Evolutionary conservation across 2,329 filamentous ascomycete genomes (phyloP).

Genomic region (Fusarium brachygibbosum): DNA sequence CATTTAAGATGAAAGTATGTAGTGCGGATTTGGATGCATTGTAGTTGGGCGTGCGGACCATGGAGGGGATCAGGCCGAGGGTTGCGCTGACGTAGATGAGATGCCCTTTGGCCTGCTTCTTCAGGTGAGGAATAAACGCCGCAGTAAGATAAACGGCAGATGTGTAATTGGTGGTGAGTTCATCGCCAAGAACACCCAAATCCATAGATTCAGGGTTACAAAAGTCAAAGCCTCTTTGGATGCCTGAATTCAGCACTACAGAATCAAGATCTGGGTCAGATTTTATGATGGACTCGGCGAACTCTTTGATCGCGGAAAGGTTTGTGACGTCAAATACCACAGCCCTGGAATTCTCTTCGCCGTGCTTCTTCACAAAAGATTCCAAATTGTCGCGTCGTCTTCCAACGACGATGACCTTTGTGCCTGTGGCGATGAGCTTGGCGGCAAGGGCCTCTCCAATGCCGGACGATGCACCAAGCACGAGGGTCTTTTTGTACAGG

Average conservation of each 20-base stretch:
- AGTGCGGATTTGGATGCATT: slow-evolving; percentile 49
- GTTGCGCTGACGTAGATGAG: slow-evolving; percentile 48
- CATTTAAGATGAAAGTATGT: slow-evolving; percentile 46
- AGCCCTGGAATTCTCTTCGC: slow-evolving; percentile 54
- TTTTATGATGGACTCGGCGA: slow-evolving; percentile 33
- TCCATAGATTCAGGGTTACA: slow-evolving; percentile 45
- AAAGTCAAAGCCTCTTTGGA: slow-evolving; percentile 61
- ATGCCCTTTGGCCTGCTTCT: slow-evolving; percentile 26
- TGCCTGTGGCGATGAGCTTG: slow-evolving; percentile 58
- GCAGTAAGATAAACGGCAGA: slow-evolving; percentile 48
- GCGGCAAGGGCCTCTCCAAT: slow-evolving; percentile 52
- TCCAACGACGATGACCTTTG: slow-evolving; percentile 62
- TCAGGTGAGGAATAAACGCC: slow-evolving; percentile 49
- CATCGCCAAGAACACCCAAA: slow-evolving; percentile 47
- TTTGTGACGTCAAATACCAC: slow-evolving; percentile 62
- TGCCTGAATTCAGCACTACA: slow-evolving; percentile 69
- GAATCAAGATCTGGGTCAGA: slow-evolving; percentile 55
- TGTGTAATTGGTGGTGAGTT: slow-evolving; percentile 49
- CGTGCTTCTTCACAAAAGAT: slow-evolving; percentile 60
- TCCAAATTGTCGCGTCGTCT: slow-evolving; percentile 64
- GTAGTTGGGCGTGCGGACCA: slow-evolving; percentile 48
- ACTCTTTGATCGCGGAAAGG: slow-evolving; percentile 50
- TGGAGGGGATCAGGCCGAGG: slow-evolving; percentile 38
- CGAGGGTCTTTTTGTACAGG: slow-evolving; percentile 53
- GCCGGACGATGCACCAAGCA: slow-evolving; percentile 57